These are phyloP conservation scores for Saxophila tyrrhenica DNA, from an alignment of 495 filamentous ascomycete genomes.

Conservation along the genomic window DNA sequence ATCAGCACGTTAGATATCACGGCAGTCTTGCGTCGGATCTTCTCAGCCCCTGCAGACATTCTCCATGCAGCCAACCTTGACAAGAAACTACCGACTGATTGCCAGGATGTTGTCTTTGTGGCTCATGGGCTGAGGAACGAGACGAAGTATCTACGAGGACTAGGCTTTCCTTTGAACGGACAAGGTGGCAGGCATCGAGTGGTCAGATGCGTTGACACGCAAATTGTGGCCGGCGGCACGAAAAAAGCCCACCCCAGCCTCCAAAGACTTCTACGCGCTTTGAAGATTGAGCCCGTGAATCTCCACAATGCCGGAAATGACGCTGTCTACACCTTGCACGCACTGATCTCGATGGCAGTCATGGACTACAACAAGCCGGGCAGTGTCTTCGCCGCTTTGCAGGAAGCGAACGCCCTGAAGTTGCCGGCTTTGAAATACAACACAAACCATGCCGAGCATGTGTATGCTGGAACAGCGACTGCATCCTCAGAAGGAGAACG, in stretches of 20 bases:
- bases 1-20: background rate
- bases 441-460: background rate
- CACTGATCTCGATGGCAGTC: background rate
- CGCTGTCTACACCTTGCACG: constrained; percentile 8
- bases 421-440: background rate
- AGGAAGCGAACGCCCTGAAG: background rate
- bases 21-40: background rate
- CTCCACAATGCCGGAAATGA: constrained; percentile 12
- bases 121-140: constrained; percentile 4
- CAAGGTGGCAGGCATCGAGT: background rate
- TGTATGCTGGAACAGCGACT: background rate
- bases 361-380: constrained; percentile 2
- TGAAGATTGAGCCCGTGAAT: background rate
- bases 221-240: background rate
- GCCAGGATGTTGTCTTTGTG: constrained; percentile 1
- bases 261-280: background rate
- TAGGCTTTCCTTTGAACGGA: background rate
- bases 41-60: background rate
- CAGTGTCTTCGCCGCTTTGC: background rate
- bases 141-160: background rate
- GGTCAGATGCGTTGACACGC: constrained; percentile 1
- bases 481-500: no score
- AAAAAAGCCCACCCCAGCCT: background rate
- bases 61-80: background rate
- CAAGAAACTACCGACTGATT: background rate